Conservation (phyloP, 2,329 filamentous ascomycete genomes). For the Fusarium oligoseptatum region DNA sequence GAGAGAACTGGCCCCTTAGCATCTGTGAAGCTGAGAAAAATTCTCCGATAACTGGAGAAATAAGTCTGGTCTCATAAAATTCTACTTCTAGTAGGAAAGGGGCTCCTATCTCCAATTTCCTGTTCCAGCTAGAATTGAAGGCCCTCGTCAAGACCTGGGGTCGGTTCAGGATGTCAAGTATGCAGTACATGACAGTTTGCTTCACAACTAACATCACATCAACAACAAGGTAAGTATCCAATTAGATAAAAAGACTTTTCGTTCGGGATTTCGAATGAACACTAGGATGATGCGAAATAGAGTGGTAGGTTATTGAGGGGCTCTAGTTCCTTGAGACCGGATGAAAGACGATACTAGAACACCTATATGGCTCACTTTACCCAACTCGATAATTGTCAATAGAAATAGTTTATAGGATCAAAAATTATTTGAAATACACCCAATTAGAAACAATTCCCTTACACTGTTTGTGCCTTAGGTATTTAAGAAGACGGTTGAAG, state of each 20-base stretch:
- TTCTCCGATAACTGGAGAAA: not conserved
- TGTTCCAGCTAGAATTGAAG: not conserved
- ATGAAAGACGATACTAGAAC: not conserved
- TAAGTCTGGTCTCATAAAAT: not conserved
- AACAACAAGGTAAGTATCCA: not conserved
- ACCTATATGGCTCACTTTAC: not conserved
- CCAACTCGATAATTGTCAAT: too few species aligned
- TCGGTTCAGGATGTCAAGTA: not conserved
- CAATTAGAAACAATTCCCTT: not conserved
- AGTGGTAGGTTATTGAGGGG: not conserved
- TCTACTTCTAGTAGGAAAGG: not conserved
- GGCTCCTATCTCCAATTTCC: not conserved
- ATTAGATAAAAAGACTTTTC: not conserved
- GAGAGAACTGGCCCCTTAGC: not conserved
- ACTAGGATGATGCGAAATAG: not conserved
- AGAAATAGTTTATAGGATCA: not conserved
- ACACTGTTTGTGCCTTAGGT: too few species aligned
- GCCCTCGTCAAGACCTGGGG: too few species aligned
- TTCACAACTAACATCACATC: not conserved
- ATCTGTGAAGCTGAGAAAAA: not conserved
- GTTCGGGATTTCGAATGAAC: not conserved
- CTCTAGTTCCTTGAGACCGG: not conserved
- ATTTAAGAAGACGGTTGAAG: not conserved
- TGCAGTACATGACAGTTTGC: not conserved
- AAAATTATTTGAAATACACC: not conserved